Percentiles rank a stretch among this genome's conserved stretches.
These are phyloP conservation scores for Plantago major DNA, from an alignment of 257 asterid species.

Conservation along the genomic window DNA sequence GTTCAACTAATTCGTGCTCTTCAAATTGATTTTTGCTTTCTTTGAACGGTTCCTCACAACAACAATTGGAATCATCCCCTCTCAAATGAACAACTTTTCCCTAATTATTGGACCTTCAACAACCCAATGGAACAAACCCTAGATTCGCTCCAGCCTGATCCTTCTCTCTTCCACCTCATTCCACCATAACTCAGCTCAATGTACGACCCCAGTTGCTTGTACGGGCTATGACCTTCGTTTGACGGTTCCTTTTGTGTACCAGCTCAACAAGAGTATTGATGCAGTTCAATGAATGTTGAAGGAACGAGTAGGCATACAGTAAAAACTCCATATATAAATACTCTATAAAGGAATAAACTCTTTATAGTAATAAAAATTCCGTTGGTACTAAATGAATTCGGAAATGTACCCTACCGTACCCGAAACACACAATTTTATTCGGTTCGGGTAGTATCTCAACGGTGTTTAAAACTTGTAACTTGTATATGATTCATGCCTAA, in stretches of 20 bases:
- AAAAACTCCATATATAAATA: too few species aligned
- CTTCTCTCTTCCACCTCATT: constrained; percentile 38
- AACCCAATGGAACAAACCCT: constrained; percentile 25
- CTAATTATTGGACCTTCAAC: constrained; percentile 34
- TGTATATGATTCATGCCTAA: too few species aligned
- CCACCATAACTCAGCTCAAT: constrained; percentile 17
- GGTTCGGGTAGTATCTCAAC: too few species aligned
- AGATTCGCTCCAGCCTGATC: constrained; percentile 34
- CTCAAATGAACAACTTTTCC: constrained; percentile 37
- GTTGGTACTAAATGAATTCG: too few species aligned
- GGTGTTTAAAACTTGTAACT: too few species aligned
- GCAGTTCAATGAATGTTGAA: constrained; percentile 11
- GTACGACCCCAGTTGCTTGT: constrained; percentile 8
- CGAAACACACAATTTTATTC: too few species aligned
- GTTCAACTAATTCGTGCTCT: too few species aligned
- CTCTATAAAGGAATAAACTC: too few species aligned
- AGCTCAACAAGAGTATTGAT: constrained; percentile 26
- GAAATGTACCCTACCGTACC: too few species aligned
- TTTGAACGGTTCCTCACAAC: constrained; percentile 26
- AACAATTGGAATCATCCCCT: constrained; percentile 30
- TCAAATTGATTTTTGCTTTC: too few species aligned
- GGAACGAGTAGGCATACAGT: constrained; percentile 6
- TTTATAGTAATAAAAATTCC: too few species aligned
- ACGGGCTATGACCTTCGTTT: constrained; percentile 40
- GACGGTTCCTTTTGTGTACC: constrained; percentile 31